Evolutionary conservation across 2,329 filamentous ascomycete species (phyloP), one percentile per base, ranked within the genome.

Genomic region (Sporothrix luriei): DNA sequence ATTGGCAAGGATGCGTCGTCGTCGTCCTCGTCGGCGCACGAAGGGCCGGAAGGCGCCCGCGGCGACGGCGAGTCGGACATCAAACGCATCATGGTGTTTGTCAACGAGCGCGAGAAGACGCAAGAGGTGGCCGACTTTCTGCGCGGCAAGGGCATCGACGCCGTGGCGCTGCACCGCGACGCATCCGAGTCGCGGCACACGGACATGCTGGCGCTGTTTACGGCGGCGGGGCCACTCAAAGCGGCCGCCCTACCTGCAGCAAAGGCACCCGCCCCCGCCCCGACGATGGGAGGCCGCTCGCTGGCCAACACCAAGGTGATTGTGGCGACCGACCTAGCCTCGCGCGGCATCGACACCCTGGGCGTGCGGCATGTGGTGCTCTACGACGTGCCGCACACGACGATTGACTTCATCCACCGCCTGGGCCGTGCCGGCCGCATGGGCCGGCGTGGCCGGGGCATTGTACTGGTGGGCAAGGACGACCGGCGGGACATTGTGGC

Each of bases 371-470:
- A 97, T 74, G 95, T 99, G 67, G 90, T 99, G 68, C 82, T 99
- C 33, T 98, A 97, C 79, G 93, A 99, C 78, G 94, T 99, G n/a
- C 95, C 95, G 4, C 94, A 98, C 77, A 97, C 92, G 0, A 97
- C 93, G 0, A 96, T 99, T 71, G 96, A 99, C 79, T 99, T 99
- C 76, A 97, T 99, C 76, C 96, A 99, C 79, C 90, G 96, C 19
- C 87, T 98, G 4, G 95, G 95, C 19, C 87, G 95, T 70, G 93
- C 95, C 1, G 95, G 95, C 0, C 87, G 95, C 46, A 98, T 98
- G 93, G 93, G 93, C 2, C 87, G 93, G 72, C 87, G 95, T 78
- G 95, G 95, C 19, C 86, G 94, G 69, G 95, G 93, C 24, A 89
- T 98, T 73, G 94, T 98, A 38, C 82, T 99, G 48, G 92, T 97